These are phyloP conservation scores for Cladophialophora psammophila DNA, from an alignment of 2,329 filamentous ascomycete species.

Conservation along the genomic window DNA sequence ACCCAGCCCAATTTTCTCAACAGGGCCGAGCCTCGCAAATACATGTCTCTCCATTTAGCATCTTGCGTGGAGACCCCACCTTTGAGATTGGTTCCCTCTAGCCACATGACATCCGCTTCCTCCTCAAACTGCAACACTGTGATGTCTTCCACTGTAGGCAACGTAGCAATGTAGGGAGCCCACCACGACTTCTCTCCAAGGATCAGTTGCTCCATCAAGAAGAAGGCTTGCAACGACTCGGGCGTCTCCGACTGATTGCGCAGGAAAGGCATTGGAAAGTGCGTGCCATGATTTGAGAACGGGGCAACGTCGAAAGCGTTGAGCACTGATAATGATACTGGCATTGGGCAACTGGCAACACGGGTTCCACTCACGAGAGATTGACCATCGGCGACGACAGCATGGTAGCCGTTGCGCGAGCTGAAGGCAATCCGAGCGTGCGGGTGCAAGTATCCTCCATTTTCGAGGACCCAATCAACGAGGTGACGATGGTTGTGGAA, in stretches of 20 bases:
- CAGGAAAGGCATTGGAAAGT: conserved; percentile 39
- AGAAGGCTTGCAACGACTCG: conserved; percentile 56
- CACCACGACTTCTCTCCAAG: conserved; percentile 67
- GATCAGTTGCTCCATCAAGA: conserved; percentile 73
- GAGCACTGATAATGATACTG: conserved; percentile 38
- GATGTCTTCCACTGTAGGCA: conserved; percentile 70
- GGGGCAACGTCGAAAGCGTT: conserved; percentile 40
- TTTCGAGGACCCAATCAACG: conserved; percentile 37
- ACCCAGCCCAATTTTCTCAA: conserved; percentile 46
- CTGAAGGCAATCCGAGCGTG: conserved; percentile 37
- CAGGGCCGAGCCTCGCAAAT: conserved; percentile 44
- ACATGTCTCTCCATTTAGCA: conserved; percentile 49
- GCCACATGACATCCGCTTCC: conserved; percentile 63
- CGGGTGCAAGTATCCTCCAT: conserved; percentile 37
- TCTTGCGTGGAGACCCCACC: conserved; percentile 44
- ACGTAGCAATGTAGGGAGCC: conserved; percentile 70
- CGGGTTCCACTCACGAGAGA: conserved; percentile 31
- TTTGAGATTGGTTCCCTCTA: conserved; percentile 46
- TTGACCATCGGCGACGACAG: conserved; percentile 33
- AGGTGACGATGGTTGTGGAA: conserved; percentile 36
- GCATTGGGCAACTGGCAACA: conserved; percentile 39
- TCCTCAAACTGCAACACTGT: conserved; percentile 70
- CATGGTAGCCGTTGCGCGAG: conserved; percentile 38
- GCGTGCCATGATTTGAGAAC: conserved; percentile 38
- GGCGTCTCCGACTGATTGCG: conserved; percentile 12